Base-by-base conservation (phyloP, 2,329 filamentous ascomycete species). In the Chrysoporthe deuterocubensis region DNA sequence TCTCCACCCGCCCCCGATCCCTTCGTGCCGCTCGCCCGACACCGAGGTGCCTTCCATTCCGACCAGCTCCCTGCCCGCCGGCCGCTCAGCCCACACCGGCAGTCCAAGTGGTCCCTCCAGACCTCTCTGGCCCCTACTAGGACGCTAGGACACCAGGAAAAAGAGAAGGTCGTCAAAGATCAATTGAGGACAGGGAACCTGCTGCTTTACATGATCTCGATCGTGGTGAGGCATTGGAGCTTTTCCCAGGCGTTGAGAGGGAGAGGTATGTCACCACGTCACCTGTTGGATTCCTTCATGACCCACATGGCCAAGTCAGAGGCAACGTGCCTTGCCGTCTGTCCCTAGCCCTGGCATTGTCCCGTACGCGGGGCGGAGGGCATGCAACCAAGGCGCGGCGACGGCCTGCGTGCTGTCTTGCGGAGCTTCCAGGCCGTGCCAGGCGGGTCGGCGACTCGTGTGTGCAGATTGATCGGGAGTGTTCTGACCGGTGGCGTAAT, bases 1-100 rank as follows among this genome's bases (percentile, higher is more conserved):
- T 75, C 75, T 76, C 75, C 76, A 75, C 77, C 73, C 73, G 73
- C 65, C 37, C 72, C 21, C 72, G 74, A 76, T 75, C 77, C 78
- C 79, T 80, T 76, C 76, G 75, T 75, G 71, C 72, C 71, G 46
- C 67, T 67, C 54, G 67, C 43, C 26, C 54, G 63, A 71, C 66
- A 59, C 52, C 63, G 59, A 65, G 52, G 44, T 54, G 59, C 67
- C 54, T 65, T 58, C 57, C 37, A 54, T 67, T 62, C 64, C 65
- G 60, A 64, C 64, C 54, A 43, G 34, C 64, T 64, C 61, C 61
- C 64, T 68, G 54, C 21, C 40, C 66, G 64, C 62, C 68, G 34
- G 50, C 60, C 59, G 26, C 66, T 66, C 68, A 61, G 48, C 62
- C 42, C 48, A 60, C 18, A 26, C 64, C 64, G 61, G 61, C 14